These are phyloP conservation scores for Linanthus parryae DNA, from an alignment of 148 eudicot species.

Conservation along the genomic window DNA sequence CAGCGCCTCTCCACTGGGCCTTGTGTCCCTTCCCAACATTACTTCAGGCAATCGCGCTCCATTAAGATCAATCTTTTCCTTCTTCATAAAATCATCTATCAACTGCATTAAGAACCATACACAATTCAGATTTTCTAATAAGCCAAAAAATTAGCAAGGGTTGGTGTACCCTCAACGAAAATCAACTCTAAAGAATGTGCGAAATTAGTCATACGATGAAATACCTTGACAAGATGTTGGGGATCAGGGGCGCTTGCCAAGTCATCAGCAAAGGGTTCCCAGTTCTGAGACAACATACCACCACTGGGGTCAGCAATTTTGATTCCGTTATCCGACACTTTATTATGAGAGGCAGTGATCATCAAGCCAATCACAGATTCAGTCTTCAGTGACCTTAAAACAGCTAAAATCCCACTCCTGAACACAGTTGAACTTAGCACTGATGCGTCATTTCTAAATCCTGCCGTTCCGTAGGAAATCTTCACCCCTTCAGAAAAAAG, in stretches of 20 bases:
- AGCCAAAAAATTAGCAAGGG: not conserved
- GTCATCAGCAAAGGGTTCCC: conserved; percentile 93
- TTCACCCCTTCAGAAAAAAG: conserved; percentile 48
- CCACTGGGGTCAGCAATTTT: conserved; percentile 83
- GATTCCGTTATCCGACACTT: conserved; percentile 78
- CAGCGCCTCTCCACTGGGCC: conserved; percentile 89
- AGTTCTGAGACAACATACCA: conserved; percentile 71
- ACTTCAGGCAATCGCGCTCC: conserved; percentile 41
- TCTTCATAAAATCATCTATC: conserved; percentile 61
- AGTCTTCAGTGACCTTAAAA: conserved; percentile 62
- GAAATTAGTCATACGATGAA: not conserved
- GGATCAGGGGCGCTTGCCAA: conserved; percentile 68
- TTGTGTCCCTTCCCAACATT: conserved; percentile 87
- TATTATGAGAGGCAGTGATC: conserved; percentile 96
- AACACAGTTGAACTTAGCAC: conserved; percentile 62
- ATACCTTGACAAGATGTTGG: conserved; percentile 46
- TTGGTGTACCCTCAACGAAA: no score
- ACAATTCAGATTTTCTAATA: conserved; percentile 1
- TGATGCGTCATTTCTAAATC: conserved; percentile 76
- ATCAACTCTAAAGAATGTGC: no score
- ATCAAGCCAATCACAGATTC: conserved; percentile 64
- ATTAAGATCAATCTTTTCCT: conserved; percentile 60
- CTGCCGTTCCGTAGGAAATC: conserved; percentile 85
- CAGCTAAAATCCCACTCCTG: conserved; percentile 76
- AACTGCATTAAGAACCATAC: conserved; percentile 34